Conservation (phyloP, 108 stramenopile genomes). For the Nitzschia sp. region DNA sequence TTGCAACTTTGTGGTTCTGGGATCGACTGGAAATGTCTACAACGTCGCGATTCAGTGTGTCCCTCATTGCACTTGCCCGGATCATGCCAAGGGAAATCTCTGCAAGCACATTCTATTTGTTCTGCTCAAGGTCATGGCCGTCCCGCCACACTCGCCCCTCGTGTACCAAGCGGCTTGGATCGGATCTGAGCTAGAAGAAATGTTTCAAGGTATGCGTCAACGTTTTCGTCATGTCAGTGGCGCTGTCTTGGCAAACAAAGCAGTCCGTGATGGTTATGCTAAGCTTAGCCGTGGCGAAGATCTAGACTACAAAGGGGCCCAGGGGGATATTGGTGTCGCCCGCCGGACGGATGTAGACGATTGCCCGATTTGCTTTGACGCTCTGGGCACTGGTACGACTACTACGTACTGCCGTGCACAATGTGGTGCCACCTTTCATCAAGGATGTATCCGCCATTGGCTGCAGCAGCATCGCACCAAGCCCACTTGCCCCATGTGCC, state of each 20-base stretch:
- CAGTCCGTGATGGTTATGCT: constrained; percentile 32
- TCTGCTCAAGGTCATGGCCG: constrained; percentile 39
- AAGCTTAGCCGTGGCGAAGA: constrained; percentile 12
- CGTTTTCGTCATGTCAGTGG: constrained; percentile 18
- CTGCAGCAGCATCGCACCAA: constrained; percentile 8
- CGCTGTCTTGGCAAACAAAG: constrained; percentile 36
- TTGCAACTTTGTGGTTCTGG: constrained; percentile 36
- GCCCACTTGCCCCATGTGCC: constrained; percentile 46
- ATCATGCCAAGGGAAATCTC: constrained; percentile 41
- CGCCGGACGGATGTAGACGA: constrained; percentile 17
- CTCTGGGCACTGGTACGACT: not conserved
- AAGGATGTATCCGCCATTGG: constrained; percentile 36
- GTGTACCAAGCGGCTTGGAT: constrained; percentile 49
- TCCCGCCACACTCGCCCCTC: constrained; percentile 24
- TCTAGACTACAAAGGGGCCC: not conserved
- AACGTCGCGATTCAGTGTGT: constrained; percentile 28
- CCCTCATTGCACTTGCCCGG: constrained; percentile 50
- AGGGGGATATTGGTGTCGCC: not conserved
- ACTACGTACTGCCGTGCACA: constrained; percentile 30
- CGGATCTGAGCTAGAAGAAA: constrained; percentile 40
- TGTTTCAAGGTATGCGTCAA: constrained; percentile 19
- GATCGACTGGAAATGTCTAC: constrained; percentile 58
- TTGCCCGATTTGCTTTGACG: constrained; percentile 58
- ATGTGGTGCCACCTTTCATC: constrained; percentile 47
- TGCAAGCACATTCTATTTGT: constrained; percentile 63